These are phyloP conservation scores for Microthyrium microscopicum DNA, from an alignment of 2,329 filamentous ascomycete genomes.

Conservation along the genomic window DNA sequence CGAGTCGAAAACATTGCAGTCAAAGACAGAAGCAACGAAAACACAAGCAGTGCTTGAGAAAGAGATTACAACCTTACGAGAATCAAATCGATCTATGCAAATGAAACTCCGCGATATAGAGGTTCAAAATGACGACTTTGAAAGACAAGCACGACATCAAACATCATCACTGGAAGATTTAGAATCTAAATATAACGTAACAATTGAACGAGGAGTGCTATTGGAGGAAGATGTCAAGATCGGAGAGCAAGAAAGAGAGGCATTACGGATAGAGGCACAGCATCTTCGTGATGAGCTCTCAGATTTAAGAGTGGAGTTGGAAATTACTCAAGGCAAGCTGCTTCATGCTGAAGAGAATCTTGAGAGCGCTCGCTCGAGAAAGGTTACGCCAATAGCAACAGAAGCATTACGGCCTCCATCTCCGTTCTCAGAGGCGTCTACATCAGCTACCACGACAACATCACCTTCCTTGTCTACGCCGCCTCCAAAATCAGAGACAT, in stretches of 20 bases:
- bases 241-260: conserved; percentile 82
- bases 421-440: conserved; percentile 58
- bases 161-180: conserved; percentile 91
- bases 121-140: conserved; percentile 95
- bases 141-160: conserved; percentile 88
- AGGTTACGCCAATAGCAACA: conserved; percentile 32
- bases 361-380: conserved; percentile 32
- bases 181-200: conserved; percentile 90
- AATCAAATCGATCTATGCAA: conserved; percentile 65
- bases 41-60: conserved; percentile 83
- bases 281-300: conserved; percentile 78
- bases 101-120: conserved; percentile 84
- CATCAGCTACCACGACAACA: conserved; percentile 44
- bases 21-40: conserved; percentile 70
- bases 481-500: conserved; percentile 50
- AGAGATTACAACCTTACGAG: conserved; percentile 82
- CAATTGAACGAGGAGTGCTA: conserved; percentile 82
- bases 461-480: conserved; percentile 84
- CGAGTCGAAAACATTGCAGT: conserved; percentile 89
- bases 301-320: conserved; percentile 85
- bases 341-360: conserved; percentile 46
- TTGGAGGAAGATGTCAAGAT: conserved; percentile 88
- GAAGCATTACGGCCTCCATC: conserved; percentile 40
- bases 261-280: conserved; percentile 77
- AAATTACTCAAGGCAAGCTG: conserved; percentile 88